Conservation (phyloP, 2,329 filamentous ascomycete genomes). For the Arthrocladium fulminans region DNA sequence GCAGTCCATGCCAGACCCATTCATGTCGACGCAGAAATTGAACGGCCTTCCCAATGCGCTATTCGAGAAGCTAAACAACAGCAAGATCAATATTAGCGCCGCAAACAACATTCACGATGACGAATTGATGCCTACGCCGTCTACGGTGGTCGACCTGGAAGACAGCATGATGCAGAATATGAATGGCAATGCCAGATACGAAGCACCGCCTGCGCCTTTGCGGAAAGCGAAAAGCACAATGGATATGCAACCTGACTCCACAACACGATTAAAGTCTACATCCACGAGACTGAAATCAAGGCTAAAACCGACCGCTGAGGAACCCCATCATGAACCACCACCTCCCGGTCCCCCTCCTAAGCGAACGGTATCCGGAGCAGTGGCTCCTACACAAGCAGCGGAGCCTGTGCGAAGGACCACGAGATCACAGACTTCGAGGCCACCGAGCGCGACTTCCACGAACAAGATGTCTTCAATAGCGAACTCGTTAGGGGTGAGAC, state of each 20-base stretch:
- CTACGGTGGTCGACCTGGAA: conserved; percentile 15
- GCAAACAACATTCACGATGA: conserved; percentile 18
- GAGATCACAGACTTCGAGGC: conserved; percentile 62
- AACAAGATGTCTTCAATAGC: conserved; percentile 54
- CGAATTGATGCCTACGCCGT: conserved; percentile 15
- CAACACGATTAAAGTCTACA: conserved; percentile 55
- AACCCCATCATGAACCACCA: conserved; percentile 28
- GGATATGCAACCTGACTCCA: conserved; percentile 45
- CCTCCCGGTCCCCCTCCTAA: conserved; percentile 50
- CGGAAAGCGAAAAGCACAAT: conserved; percentile 48
- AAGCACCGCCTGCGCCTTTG: conserved; percentile 36
- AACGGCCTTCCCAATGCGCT: conserved; percentile 36
- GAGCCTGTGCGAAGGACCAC: conserved; percentile 57
- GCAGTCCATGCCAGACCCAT: conserved; percentile 36
- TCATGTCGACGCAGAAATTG: conserved; percentile 29
- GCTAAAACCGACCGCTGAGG: conserved; percentile 32
- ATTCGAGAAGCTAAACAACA: conserved; percentile 42
- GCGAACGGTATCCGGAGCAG: conserved; percentile 82
- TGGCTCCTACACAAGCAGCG: conserved; percentile 46
- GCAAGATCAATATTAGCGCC: conserved; percentile 32
- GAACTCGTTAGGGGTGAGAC: conserved; percentile 49
- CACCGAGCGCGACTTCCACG: conserved; percentile 37
- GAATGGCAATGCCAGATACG: conserved; percentile 26
- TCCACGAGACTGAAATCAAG: conserved; percentile 35
- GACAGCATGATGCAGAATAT: conserved; percentile 16